Percentiles rank a stretch among this genome's conserved stretches.
These are phyloP conservation scores for Hepatocystis sp. DNA, from an alignment of 169 alveolate species.

Conservation along the genomic window DNA sequence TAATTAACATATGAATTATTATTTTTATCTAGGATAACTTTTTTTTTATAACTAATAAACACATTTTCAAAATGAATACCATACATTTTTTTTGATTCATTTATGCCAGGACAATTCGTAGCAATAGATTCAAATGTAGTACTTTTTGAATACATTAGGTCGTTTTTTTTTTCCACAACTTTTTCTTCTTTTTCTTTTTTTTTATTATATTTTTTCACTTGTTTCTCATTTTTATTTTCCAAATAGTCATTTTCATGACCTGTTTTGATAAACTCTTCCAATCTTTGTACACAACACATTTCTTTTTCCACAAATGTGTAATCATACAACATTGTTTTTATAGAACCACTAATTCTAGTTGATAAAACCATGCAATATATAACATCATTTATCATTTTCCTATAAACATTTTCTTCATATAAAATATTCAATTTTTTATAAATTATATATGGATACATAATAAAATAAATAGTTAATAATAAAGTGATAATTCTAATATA, in stretches of 20 bases:
- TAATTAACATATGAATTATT: slow-evolving; percentile 32
- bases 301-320: slow-evolving; percentile 77
- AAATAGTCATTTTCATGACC: slow-evolving; percentile 4
- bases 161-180: background rate
- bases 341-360: slow-evolving; percentile 22
- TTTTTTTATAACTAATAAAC: slow-evolving; percentile 58
- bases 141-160: background rate
- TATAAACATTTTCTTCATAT: slow-evolving; percentile 12
- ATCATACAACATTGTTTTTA: slow-evolving; percentile 37
- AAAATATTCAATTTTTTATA: background rate
- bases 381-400: background rate
- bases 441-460: slow-evolving; percentile 38
- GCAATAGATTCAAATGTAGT: background rate
- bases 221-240: slow-evolving; percentile 13
- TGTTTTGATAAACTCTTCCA: slow-evolving; percentile 49
- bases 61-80: slow-evolving; percentile 66
- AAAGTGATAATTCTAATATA: slow-evolving; percentile 31
- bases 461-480: slow-evolving; percentile 22
- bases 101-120: background rate
- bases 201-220: background rate
- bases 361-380: slow-evolving; percentile 64
- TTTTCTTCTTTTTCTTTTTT: slow-evolving; percentile 1
- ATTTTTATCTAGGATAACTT: slow-evolving; percentile 13
- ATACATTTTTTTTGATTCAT: slow-evolving; percentile 23
- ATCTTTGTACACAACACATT: slow-evolving; percentile 78